phyloP scores from a whole-genome alignment of 2,329 filamentous ascomycete species.

The Hypoxylon sp. region DNA sequence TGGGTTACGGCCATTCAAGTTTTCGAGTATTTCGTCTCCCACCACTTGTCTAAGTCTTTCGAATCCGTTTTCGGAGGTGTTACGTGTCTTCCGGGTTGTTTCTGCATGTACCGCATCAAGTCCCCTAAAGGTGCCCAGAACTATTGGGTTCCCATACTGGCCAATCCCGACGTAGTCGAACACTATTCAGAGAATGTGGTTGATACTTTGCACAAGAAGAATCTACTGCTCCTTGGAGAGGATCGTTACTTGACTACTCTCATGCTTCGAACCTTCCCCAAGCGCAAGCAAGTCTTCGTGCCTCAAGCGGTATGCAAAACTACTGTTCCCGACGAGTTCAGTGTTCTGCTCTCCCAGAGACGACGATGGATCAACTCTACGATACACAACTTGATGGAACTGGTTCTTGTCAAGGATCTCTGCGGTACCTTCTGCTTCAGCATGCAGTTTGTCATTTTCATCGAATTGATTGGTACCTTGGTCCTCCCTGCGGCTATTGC shows the following conservation, averaged over 20 bases:
- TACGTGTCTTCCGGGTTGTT: slow-evolving; percentile 97
- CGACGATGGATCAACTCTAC: slow-evolving; percentile 99
- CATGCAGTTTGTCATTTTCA: slow-evolving; percentile 98
- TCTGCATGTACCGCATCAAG: slow-evolving; percentile 99
- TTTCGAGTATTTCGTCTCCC: slow-evolving; percentile 99
- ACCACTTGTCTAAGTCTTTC: slow-evolving; percentile 96
- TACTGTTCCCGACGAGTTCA: slow-evolving; percentile 92
- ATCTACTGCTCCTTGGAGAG: slow-evolving; percentile 90
- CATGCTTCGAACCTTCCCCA: slow-evolving; percentile 98
- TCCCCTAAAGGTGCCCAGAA: slow-evolving; percentile 98
- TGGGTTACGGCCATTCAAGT: slow-evolving; percentile 99
- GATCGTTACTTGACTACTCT: slow-evolving; percentile 97
- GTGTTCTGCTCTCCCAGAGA: slow-evolving; percentile 90
- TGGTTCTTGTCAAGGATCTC: slow-evolving; percentile 92
- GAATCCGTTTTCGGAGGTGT: slow-evolving; percentile 99
- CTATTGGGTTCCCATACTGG: slow-evolving; percentile 99
- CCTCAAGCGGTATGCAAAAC: slow-evolving; percentile 99
- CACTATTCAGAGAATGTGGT: slow-evolving; percentile 99
- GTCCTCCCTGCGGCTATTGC: slow-evolving; percentile 96
- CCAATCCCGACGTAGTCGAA: slow-evolving; percentile 98
- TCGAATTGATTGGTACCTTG: slow-evolving; percentile 93
- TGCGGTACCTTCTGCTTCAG: slow-evolving; percentile 99
- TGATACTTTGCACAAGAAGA: slow-evolving; percentile 97
- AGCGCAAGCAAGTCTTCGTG: slow-evolving; percentile 98
- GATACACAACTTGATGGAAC: slow-evolving; percentile 97